Evolutionary conservation across 331 rosid genomes (phyloP).

Genomic region (Malus hybrid): DNA sequence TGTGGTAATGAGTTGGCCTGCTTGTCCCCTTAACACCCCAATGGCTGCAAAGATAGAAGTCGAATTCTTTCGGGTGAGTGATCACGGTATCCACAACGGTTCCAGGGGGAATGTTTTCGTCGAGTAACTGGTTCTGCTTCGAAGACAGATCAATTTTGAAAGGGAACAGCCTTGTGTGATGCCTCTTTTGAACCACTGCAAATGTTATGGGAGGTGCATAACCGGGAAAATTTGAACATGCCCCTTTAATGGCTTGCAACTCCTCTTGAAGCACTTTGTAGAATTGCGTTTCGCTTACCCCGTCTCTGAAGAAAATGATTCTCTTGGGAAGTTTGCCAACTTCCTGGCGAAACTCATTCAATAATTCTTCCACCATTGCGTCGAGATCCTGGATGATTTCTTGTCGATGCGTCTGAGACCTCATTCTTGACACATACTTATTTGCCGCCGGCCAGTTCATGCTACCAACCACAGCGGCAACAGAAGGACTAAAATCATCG

Average conservation of each 20-base stretch:
- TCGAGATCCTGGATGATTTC: constrained; percentile 85
- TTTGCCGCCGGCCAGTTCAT: constrained; percentile 99
- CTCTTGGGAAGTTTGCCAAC: constrained; percentile 70
- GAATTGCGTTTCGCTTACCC: constrained; percentile 98
- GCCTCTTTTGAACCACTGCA: constrained; percentile 93
- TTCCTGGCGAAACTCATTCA: constrained; percentile 69
- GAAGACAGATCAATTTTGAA: constrained; percentile 51
- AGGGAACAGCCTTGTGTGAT: constrained; percentile 92
- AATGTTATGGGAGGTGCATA: constrained; percentile 79
- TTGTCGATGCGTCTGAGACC: constrained; percentile 94
- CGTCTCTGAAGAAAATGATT: constrained; percentile 89
- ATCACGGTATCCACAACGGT: constrained; percentile 93
- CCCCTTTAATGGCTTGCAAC: constrained; percentile 61
- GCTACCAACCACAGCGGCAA: constrained; percentile 99
- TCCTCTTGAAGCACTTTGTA: constrained; percentile 75
- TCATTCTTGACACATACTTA: constrained; percentile 88
- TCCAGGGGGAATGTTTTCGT: constrained; percentile 87
- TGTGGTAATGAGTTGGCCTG: constrained; percentile 91
- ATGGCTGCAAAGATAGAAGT: constrained; percentile 91
- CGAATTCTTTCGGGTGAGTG: constrained; percentile 90
- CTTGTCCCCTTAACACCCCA: constrained; percentile 99
- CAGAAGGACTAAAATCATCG: constrained; percentile 91
- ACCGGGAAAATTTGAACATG: constrained; percentile 51
- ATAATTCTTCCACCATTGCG: constrained; percentile 79
- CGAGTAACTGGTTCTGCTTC: constrained; percentile 33